These are phyloP conservation scores for Solanum hybrid DNA, from an alignment of 305 asterid species.

Conservation along the genomic window DNA sequence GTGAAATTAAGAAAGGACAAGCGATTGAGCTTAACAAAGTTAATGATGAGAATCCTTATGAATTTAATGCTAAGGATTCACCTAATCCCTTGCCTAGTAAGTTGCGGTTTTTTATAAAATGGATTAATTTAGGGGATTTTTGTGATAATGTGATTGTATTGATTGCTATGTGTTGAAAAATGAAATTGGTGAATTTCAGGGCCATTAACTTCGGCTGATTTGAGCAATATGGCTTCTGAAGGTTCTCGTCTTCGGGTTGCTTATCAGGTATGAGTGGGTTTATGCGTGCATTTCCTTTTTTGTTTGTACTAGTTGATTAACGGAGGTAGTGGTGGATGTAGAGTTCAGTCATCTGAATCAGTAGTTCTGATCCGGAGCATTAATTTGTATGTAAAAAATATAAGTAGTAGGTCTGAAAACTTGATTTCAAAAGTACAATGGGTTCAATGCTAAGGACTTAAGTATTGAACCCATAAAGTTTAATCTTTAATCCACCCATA, in stretches of 20 bases:
- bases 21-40: conserved; percentile 53
- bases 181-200: conserved; percentile 31
- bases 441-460: background rate
- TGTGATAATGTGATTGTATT: background rate
- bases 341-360: background rate
- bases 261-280: conserved; percentile 58
- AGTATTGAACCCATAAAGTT: background rate
- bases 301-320: background rate
- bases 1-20: conserved; percentile 16
- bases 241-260: conserved; percentile 93
- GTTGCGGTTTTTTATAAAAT: background rate
- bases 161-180: background rate
- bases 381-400: background rate
- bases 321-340: background rate
- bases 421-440: background rate
- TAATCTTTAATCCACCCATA: background rate
- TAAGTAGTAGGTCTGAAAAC: background rate
- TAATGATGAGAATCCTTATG: conserved; percentile 35
- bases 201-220: conserved; percentile 73
- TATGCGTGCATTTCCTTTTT: background rate
- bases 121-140: background rate
- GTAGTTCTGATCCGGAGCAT: background rate
- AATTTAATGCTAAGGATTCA: conserved; percentile 37
- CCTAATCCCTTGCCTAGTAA: conserved; percentile 64
- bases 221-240: conserved; percentile 55